These are phyloP conservation scores for Eutrema salsugineum DNA, from an alignment of 441 rosid genomes.

Conservation along the genomic window DNA sequence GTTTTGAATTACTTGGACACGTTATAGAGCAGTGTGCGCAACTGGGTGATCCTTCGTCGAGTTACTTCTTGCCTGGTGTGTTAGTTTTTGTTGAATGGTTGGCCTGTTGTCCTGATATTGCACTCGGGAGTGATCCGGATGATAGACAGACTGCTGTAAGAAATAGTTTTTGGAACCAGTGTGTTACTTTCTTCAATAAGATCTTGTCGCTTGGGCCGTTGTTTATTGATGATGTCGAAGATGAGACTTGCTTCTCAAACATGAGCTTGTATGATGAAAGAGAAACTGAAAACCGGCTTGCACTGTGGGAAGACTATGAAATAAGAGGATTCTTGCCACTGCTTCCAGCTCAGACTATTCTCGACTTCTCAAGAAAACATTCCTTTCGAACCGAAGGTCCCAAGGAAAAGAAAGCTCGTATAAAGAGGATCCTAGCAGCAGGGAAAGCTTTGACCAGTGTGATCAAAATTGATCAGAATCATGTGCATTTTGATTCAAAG, in stretches of 20 bases:
- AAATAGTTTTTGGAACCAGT: conserved; percentile 66
- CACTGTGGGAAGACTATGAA: conserved; percentile 91
- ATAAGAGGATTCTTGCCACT: conserved; percentile 86
- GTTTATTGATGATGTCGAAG: conserved; percentile 62
- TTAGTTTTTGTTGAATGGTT: conserved; percentile 91
- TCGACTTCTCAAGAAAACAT: conserved; percentile 81
- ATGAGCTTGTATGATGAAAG: conserved; percentile 92
- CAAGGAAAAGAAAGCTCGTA: conserved; percentile 67
- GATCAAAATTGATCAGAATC: conserved; percentile 57
- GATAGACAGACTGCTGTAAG: conserved; percentile 60
- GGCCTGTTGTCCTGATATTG: conserved; percentile 83
- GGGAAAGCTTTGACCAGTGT: conserved; percentile 69
- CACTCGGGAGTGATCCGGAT: conserved; percentile 59
- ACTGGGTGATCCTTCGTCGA: conserved; percentile 62
- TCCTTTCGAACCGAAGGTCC: conserved; percentile 57
- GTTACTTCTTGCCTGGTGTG: conserved; percentile 77
- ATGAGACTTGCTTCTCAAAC: conserved; percentile 76
- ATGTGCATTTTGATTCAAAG: conserved; percentile 67
- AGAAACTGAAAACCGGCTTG: conserved; percentile 82
- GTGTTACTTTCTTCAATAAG: conserved; percentile 64
- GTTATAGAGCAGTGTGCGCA: conserved; percentile 59
- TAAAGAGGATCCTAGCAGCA: conserved; percentile 80
- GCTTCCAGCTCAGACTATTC: conserved; percentile 78
- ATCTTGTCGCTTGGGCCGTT: conserved; percentile 45
- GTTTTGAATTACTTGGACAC: conserved; percentile 69